Evolutionary conservation across 73 alveolate species (phyloP).

Genomic region (Uronychia binucleata): DNA sequence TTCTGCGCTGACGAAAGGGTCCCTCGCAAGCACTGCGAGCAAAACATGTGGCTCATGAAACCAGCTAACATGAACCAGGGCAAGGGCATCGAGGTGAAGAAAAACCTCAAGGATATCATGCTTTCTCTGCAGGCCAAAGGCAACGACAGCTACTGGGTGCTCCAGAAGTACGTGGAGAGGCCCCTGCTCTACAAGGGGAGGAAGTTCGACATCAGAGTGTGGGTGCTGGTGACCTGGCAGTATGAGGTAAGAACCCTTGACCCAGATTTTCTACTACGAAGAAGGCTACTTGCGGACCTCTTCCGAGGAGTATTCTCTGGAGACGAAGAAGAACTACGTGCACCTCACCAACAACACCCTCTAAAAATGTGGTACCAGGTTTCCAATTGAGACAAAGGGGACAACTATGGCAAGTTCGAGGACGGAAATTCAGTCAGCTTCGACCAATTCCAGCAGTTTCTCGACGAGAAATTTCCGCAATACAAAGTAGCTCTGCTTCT

Average conservation of each 20-base stretch:
- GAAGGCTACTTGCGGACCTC: slow-evolving; percentile 66
- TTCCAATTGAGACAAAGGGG: slow-evolving; percentile 13
- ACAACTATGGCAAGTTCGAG: slow-evolving; percentile 75
- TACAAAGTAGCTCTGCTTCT: slow-evolving; percentile 7
- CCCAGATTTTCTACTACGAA: slow-evolving; percentile 54
- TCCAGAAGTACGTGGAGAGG: slow-evolving; percentile 82
- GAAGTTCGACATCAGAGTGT: slow-evolving; percentile 85
- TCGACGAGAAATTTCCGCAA: slow-evolving; percentile 43
- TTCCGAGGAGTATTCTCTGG: slow-evolving; percentile 49
- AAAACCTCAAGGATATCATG: slow-evolving; percentile 37
- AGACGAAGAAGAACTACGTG: slow-evolving; percentile 66
- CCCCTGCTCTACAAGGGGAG: slow-evolving; percentile 84
- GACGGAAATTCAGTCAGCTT: slow-evolving; percentile 84
- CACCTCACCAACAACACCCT: slow-evolving; percentile 89
- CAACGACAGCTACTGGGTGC: slow-evolving; percentile 60
- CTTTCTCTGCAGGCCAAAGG: slow-evolving; percentile 25
- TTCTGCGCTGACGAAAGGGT: slow-evolving; percentile 37
- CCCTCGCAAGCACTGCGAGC: slow-evolving; percentile 63
- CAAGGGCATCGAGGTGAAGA: slow-evolving; percentile 65
- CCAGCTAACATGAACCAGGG: slow-evolving; percentile 69
- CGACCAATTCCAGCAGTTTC: slow-evolving; percentile 70
- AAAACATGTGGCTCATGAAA: slow-evolving; percentile 65
- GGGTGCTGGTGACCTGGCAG: slow-evolving; percentile 76
- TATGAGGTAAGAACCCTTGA: slow-evolving; percentile 22
- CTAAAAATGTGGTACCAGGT: slow-evolving; percentile 65